Conservation (phyloP, 2,329 filamentous ascomycete species). For the Fonsecaea pedrosoi region DNA sequence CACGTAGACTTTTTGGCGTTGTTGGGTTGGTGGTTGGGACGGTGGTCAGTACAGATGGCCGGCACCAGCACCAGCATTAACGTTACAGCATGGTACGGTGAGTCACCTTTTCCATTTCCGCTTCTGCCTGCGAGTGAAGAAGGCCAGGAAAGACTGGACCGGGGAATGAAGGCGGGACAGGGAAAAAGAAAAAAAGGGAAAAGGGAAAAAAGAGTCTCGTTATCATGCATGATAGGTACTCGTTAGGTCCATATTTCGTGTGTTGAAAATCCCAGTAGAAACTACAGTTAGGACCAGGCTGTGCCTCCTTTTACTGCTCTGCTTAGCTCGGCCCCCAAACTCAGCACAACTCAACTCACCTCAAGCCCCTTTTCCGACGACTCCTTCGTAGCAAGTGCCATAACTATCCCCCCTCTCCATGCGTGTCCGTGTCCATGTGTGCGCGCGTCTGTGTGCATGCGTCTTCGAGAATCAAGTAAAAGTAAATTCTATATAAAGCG, state of each 20-base stretch:
- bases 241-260: neutral
- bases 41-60: too few relatives aligned
- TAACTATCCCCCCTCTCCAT: too few relatives aligned
- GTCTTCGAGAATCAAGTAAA: neutral
- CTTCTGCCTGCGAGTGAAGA: too few relatives aligned
- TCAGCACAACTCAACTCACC: neutral
- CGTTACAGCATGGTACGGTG: too few relatives aligned
- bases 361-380: too few relatives aligned
- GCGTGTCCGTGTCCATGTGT: too few relatives aligned
- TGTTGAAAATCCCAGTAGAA: neutral
- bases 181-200: neutral
- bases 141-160: constrained; percentile 16
- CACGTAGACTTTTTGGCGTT: too few relatives aligned
- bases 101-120: too few relatives aligned
- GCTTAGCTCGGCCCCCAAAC: neutral
- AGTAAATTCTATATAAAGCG: neutral
- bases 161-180: constrained; percentile 13
- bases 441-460: neutral
- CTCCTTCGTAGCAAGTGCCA: too few relatives aligned
- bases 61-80: too few relatives aligned
- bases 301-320: neutral
- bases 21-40: too few relatives aligned
- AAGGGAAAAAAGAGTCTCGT: neutral
- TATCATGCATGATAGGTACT: neutral
- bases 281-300: neutral